Evolutionary conservation across 108 stramenopile genomes (phyloP), one percentile per base, ranked within the genome.

Genomic region (Parietichytrium sp.): DNA sequence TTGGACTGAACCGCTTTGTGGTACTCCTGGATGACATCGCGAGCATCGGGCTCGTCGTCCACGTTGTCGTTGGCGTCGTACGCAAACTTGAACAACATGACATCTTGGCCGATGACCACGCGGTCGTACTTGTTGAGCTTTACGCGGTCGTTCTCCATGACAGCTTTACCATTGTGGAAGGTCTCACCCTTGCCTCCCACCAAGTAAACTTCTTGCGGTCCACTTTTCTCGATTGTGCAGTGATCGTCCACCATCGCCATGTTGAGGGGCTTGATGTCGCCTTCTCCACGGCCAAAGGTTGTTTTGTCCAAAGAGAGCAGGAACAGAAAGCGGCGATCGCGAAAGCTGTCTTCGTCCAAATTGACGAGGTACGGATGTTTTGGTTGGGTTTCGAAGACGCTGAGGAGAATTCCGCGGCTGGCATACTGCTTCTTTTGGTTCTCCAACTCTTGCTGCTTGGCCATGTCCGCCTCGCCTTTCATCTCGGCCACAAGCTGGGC

Each of bases 301-400:
- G 89, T 89, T 20, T 72, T 48, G 23, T 85, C 87, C 78, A 87
- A 49, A 12, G 54, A 27, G 48, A 88, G 54, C 6, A 88, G 36
- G 84, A 89, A 90, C 82, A 90, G 83, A 79, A 89, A 89, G 29
- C 89, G 87, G 49, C 83, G 51, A 47, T 85, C 81, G 3, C 89
- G 83, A 85, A 89, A 90, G 51, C 86, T 85, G 72, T 90, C 89
- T 51, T 88, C 88, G 55, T 90, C 89, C 27, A 88, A 54, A 54
- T 88, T 88, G 81, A 88, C 54, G 20, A 90, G 78, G 81, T 90
- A 84, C 10, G 86, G 84, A 36, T 48, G 25, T 51, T 48, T 47
- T 10, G 86, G 85, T 18, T 81, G 82, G 25, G 50, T 36, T 42
- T 85, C 86, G 48, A 87, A 87, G 84, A 84, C 49, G 42, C 49